A percentile compares a stretch with the other conserved stretches of the same genome.
These are phyloP conservation scores for Lentinula sp. DNA, from an alignment of 768 basidiomycete species.

Conservation along the genomic window DNA sequence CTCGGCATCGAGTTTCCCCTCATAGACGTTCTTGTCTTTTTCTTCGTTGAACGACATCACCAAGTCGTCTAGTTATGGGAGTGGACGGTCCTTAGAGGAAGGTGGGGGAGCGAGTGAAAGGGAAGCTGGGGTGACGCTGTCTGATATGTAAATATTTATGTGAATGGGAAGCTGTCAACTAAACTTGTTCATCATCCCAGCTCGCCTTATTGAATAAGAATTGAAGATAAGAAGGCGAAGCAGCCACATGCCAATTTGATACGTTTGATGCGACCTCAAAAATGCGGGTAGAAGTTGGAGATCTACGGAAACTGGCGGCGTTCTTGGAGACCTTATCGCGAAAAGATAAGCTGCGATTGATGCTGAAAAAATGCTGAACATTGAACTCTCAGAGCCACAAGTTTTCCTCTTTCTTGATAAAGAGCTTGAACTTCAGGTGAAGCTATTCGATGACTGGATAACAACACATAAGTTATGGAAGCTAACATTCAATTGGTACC, in stretches of 20 bases:
- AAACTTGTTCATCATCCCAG: neutral
- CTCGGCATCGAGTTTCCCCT: neutral
- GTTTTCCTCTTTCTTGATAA: neutral
- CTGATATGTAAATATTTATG: neutral
- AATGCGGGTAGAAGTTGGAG: neutral
- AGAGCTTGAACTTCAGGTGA: neutral
- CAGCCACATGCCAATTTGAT: neutral
- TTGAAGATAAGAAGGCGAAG: neutral
- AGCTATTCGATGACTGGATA: neutral
- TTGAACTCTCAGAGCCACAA: neutral
- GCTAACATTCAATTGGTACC: neutral
- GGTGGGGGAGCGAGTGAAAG: neutral
- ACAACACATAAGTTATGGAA: neutral
- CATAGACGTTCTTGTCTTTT: neutral
- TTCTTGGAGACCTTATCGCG: neutral
- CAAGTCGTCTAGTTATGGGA: neutral
- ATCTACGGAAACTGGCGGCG: neutral
- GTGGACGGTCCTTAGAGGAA: neutral
- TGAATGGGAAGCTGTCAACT: neutral
- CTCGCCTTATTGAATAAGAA: neutral
- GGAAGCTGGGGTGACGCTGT: neutral
- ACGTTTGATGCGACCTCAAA: neutral
- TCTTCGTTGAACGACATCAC: neutral
- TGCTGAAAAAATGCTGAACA: neutral
- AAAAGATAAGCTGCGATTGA: neutral